Percentiles rank a stretch among this genome's conserved stretches.
These are phyloP conservation scores for Lepidopterella palustris DNA, from an alignment of 495 filamentous ascomycete species.

Conservation along the genomic window DNA sequence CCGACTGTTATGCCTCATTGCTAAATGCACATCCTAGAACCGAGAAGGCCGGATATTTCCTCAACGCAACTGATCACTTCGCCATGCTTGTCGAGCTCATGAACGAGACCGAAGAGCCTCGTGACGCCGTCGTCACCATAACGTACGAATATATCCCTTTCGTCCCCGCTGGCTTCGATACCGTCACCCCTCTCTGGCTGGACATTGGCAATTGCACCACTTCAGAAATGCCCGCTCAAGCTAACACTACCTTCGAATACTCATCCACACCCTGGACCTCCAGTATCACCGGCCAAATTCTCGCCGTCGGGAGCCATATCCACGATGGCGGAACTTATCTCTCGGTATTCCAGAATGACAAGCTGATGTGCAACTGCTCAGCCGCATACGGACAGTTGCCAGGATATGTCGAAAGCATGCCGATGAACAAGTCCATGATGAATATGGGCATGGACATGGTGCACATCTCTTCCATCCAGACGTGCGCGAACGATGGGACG, in stretches of 20 bases:
- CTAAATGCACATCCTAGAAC: not conserved
- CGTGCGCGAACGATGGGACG: not conserved
- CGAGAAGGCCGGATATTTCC: constrained; percentile 5
- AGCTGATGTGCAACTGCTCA: constrained; percentile 5
- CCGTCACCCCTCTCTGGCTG: constrained; percentile 11
- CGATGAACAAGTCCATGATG: not conserved
- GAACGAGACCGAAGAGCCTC: constrained; percentile 7
- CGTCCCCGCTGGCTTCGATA: constrained; percentile 4
- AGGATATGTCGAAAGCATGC: not conserved
- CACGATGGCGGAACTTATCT: constrained; percentile 18
- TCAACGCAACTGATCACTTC: not conserved
- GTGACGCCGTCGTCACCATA: constrained; percentile 12
- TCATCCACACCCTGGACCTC: not conserved
- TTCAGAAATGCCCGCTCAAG: constrained; percentile 3
- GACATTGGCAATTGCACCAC: constrained; percentile 14
- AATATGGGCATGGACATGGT: not conserved
- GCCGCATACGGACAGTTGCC: not conserved
- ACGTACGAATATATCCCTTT: constrained; percentile 16
- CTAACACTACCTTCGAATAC: not conserved
- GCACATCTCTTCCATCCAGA: not conserved
- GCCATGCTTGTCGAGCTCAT: constrained; percentile 16
- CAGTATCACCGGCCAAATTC: constrained; percentile 2
- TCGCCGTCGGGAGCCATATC: constrained; percentile 8
- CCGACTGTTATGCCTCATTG: not conserved
- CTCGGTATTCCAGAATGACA: constrained; percentile 10